Evolutionary conservation across 192 early-diverging fungal species (phyloP).

Genomic region (Coemansia pectinata): DNA sequence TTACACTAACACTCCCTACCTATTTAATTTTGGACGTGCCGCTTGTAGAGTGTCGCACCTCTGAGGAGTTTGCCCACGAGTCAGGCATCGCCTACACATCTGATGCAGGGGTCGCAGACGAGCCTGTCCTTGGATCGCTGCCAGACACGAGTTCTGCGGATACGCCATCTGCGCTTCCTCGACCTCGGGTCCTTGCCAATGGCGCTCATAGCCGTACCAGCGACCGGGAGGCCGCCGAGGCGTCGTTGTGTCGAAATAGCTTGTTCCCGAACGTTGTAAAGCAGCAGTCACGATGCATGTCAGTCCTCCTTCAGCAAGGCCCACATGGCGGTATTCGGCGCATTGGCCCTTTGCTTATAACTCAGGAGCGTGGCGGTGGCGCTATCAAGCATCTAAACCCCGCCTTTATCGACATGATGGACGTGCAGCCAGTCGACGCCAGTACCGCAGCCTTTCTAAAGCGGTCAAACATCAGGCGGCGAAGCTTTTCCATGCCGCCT

Average conservation of each 20-base stretch:
- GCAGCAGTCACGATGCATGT: constrained; percentile 53
- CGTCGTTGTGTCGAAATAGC: constrained; percentile 38
- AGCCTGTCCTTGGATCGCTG: not conserved
- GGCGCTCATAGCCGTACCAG: constrained; percentile 6
- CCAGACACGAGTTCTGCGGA: not conserved
- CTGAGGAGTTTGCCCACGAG: constrained; percentile 47
- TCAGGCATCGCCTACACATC: constrained; percentile 21
- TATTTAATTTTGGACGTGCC: constrained; percentile 22
- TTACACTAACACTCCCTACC: constrained; percentile 15
- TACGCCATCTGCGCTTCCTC: not conserved
- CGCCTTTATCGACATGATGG: constrained; percentile 55
- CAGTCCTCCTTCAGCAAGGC: constrained; percentile 51
- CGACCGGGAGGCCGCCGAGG: constrained; percentile 20
- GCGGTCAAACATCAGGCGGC: constrained; percentile 43
- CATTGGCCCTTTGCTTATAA: constrained; percentile 48
- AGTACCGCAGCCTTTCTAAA: constrained; percentile 36
- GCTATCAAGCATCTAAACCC: constrained; percentile 44
- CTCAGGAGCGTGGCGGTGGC: constrained; percentile 42
- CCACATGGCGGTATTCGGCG: constrained; percentile 55
- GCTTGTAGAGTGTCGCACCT: constrained; percentile 42
- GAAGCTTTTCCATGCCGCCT: constrained; percentile 45
- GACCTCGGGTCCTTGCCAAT: not conserved
- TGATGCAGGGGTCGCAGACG: not conserved
- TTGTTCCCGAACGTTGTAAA: constrained; percentile 52
- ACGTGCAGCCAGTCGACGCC: constrained; percentile 50